Evolutionary conservation across 1,284 basidiomycete species (phyloP).

Genomic region (Malassezia obtusa): DNA sequence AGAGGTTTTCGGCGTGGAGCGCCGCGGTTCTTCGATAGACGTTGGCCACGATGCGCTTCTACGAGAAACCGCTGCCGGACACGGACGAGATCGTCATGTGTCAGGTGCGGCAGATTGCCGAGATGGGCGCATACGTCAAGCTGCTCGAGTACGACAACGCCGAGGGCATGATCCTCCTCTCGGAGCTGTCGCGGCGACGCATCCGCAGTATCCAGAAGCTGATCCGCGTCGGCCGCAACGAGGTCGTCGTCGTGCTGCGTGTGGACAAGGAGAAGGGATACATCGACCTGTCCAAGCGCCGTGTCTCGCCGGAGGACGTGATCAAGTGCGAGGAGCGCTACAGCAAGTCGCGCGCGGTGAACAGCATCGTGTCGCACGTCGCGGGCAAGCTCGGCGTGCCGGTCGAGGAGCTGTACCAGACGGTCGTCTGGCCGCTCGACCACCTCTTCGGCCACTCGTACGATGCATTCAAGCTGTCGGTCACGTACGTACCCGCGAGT

Average conservation of each 20-base stretch:
- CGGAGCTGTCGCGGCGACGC: slow-evolving; percentile 88
- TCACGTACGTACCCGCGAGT: slow-evolving; percentile 60
- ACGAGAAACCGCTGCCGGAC: slow-evolving; percentile 46
- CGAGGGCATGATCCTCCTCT: slow-evolving; percentile 97
- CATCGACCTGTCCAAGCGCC: slow-evolving; percentile 96
- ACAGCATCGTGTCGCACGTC: slow-evolving; percentile 45
- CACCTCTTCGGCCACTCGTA: slow-evolving; percentile 89
- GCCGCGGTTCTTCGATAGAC: background rate
- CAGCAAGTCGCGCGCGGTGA: slow-evolving; percentile 75
- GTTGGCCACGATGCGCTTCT: slow-evolving; percentile 41
- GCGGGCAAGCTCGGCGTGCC: slow-evolving; percentile 36
- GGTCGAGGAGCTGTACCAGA: slow-evolving; percentile 78
- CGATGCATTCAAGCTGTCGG: slow-evolving; percentile 91
- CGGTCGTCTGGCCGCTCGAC: slow-evolving; percentile 85
- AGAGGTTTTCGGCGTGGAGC: slow-evolving; percentile 2
- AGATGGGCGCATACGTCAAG: slow-evolving; percentile 99
- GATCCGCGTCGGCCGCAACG: slow-evolving; percentile 92
- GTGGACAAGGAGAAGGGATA: slow-evolving; percentile 99
- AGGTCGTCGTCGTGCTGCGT: slow-evolving; percentile 93
- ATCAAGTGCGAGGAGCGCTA: slow-evolving; percentile 96
- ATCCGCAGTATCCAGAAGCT: slow-evolving; percentile 97
- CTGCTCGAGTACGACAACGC: slow-evolving; percentile 97
- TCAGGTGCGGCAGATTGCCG: slow-evolving; percentile 94
- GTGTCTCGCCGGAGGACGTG: slow-evolving; percentile 98
- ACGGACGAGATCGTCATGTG: slow-evolving; percentile 99